These are phyloP conservation scores for Candida neerlandica DNA, from an alignment of 1,139 yeast species.

Conservation along the genomic window DNA sequence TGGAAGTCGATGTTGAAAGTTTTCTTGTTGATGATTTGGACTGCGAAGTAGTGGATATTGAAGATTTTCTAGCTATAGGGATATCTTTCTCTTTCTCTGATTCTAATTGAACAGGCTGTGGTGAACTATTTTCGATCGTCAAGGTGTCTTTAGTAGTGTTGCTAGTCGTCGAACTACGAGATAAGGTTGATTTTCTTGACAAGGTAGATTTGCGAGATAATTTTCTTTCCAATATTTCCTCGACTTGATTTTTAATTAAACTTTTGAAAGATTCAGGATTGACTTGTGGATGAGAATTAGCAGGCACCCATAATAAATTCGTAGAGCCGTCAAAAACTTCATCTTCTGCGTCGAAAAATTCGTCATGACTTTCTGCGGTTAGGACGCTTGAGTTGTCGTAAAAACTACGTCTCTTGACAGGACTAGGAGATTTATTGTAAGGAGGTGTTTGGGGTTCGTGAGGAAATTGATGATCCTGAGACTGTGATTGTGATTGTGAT, in stretches of 20 bases:
- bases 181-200: slow-evolving; percentile 36
- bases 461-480: slow-evolving; percentile 1
- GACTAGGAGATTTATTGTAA: slow-evolving; percentile 12
- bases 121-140: neutral
- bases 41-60: neutral
- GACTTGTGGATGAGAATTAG: slow-evolving; percentile 87
- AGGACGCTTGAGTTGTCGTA: slow-evolving; percentile 13
- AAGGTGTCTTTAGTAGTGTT: neutral
- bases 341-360: slow-evolving; percentile 31
- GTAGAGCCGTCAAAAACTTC: slow-evolving; percentile 27
- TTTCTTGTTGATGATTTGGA: slow-evolving; percentile 6
- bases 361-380: slow-evolving; percentile 21
- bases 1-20: neutral
- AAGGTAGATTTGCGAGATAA: slow-evolving; percentile 25
- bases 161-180: slow-evolving; percentile 14
- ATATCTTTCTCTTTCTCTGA: slow-evolving; percentile 6
- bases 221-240: slow-evolving; percentile 60
- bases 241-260: slow-evolving; percentile 78
- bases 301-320: slow-evolving; percentile 85
- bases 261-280: slow-evolving; percentile 89
- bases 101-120: neutral
- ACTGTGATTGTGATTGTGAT: neutral
- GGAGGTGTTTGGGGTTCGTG: slow-evolving; percentile 9
- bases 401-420: slow-evolving; percentile 8
- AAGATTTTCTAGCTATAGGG: slow-evolving; percentile 1